phyloP scores from a whole-genome alignment of 257 asterid species.

The Scutellaria minor region DNA sequence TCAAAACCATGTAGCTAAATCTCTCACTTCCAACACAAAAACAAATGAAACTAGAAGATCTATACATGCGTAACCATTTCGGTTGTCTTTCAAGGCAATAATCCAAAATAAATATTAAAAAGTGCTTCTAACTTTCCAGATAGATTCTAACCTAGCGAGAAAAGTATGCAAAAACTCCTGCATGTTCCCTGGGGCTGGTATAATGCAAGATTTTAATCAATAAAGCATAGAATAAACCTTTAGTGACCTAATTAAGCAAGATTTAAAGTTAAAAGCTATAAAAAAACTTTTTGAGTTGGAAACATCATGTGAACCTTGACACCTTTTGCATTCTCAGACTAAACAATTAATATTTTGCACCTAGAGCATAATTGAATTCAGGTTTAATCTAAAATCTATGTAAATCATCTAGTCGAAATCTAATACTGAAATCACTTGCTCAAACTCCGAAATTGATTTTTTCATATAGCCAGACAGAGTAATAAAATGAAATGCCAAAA shows the following conservation, averaged over 20 bases:
- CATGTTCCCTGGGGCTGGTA: no score
- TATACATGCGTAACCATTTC: not conserved
- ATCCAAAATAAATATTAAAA: not conserved
- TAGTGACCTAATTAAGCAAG: slow-evolving; percentile 15
- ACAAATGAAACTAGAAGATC: slow-evolving; percentile 5
- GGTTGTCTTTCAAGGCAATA: not conserved
- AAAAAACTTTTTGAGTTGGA: slow-evolving; percentile 22
- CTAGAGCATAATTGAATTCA: not conserved
- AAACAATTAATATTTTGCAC: not conserved
- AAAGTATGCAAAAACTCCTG: not conserved
- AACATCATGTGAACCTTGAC: slow-evolving; percentile 10
- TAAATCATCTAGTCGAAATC: not conserved
- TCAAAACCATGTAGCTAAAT: not conserved
- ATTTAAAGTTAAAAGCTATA: slow-evolving; percentile 3
- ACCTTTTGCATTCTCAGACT: not conserved
- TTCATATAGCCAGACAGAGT: not conserved
- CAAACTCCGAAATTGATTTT: not conserved
- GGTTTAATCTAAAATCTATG: slow-evolving; percentile 1
- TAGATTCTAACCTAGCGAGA: slow-evolving; percentile 5
- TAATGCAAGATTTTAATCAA: not conserved
- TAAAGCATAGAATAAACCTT: no score
- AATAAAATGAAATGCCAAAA: not conserved
- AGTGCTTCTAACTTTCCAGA: not conserved
- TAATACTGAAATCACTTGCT: not conserved
- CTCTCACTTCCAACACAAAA: not conserved